Conservation (phyloP, 2,329 filamentous ascomycete species). For the Trichoderma aggressivum region DNA sequence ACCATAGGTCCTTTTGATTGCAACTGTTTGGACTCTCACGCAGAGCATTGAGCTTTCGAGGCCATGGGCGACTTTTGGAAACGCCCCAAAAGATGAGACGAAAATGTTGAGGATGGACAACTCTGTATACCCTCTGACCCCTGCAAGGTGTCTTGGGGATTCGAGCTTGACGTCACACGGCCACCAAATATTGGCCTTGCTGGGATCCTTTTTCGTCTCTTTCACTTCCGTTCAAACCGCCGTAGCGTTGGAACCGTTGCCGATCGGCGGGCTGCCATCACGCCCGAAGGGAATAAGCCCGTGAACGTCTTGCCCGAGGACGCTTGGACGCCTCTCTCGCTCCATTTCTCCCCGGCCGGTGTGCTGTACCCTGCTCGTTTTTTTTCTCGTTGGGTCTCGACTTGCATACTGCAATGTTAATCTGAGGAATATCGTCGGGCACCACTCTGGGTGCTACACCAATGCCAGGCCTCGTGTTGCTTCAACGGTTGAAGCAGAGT, state of each 20-base stretch:
- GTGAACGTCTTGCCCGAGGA: background rate
- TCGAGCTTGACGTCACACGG: slow-evolving; percentile 9
- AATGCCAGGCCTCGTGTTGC: background rate
- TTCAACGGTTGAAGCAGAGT: background rate
- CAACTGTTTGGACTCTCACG: background rate
- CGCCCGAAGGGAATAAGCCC: slow-evolving; percentile 2
- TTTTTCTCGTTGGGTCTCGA: background rate
- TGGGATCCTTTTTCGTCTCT: background rate
- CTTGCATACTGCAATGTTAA: slow-evolving; percentile 1
- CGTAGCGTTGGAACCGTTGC: background rate
- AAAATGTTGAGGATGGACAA: background rate
- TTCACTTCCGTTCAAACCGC: background rate
- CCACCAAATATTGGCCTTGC: background rate
- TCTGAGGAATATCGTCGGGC: slow-evolving; percentile 9
- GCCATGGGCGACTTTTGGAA: background rate
- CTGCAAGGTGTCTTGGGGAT: background rate
- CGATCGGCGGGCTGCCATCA: slow-evolving; percentile 6
- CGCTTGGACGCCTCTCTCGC: background rate
- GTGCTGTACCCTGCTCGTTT: background rate
- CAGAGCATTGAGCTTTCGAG: background rate
- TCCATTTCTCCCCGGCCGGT: background rate
- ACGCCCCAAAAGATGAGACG: background rate
- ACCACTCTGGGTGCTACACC: slow-evolving; percentile 11
- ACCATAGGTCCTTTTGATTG: background rate
- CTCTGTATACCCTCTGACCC: background rate